A percentile compares a stretch with the other conserved stretches of the same genome.
Evolutionary conservation across 2,329 filamentous ascomycete species (phyloP).

Genomic region (Pezizomycotina sp.): DNA sequence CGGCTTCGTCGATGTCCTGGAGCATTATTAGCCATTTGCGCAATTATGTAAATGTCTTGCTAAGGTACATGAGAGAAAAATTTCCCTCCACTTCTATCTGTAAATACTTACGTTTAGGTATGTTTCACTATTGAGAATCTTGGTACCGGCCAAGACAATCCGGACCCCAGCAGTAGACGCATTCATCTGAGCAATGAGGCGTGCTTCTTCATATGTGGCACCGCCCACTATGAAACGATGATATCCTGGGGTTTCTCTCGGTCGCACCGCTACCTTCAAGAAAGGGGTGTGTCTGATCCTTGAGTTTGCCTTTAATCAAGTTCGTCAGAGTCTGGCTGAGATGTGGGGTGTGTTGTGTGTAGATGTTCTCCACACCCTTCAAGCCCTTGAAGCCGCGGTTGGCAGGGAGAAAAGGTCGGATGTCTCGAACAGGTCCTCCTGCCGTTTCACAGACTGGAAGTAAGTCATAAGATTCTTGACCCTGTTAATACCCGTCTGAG

Average conservation of each 20-base stretch:
- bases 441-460: constrained; percentile 55
- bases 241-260: constrained; percentile 91
- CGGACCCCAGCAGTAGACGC: constrained; percentile 74
- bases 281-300: constrained; percentile 80
- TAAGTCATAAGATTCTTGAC: constrained; percentile 72
- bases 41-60: neutral
- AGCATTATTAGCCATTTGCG: constrained; percentile 1
- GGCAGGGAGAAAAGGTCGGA: constrained; percentile 77
- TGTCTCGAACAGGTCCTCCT: constrained; percentile 81
- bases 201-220: constrained; percentile 90
- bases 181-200: constrained; percentile 89
- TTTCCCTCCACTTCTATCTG: neutral
- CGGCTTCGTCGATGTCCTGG: constrained; percentile 68
- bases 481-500: constrained; percentile 49
- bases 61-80: neutral
- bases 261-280: constrained; percentile 75
- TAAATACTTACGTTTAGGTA: constrained; percentile 47
- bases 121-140: constrained; percentile 68
- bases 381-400: constrained; percentile 80
- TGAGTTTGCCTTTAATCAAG: constrained; percentile 76
- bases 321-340: constrained; percentile 79
- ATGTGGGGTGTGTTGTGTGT: constrained; percentile 87
- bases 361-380: constrained; percentile 96
- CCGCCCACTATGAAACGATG: constrained; percentile 90
- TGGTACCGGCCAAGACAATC: constrained; percentile 76